These are phyloP conservation scores for Rhizophora mangle DNA, from an alignment of 345 rosid genomes.

Conservation along the genomic window DNA sequence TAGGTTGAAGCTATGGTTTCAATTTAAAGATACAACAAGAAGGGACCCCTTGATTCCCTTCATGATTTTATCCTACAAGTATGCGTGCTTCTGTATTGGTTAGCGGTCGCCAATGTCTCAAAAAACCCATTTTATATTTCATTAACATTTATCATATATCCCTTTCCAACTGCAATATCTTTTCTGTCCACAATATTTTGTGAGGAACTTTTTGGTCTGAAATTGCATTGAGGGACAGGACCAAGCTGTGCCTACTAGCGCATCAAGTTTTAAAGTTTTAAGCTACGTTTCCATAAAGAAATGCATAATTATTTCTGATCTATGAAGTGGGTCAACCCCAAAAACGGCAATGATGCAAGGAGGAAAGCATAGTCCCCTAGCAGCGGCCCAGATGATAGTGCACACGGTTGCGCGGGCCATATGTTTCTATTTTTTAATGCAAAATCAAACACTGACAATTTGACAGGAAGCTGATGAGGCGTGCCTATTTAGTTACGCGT, in stretches of 20 bases:
- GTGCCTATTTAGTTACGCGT: not conserved
- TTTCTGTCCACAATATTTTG: slow-evolving; percentile 22
- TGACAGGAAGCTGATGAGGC: slow-evolving; percentile 3
- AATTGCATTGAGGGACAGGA: not conserved
- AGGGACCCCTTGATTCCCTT: slow-evolving; percentile 36
- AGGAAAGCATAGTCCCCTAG: slow-evolving; percentile 3
- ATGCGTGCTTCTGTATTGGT: slow-evolving; percentile 33
- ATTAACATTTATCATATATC: slow-evolving; percentile 1
- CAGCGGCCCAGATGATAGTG: not conserved
- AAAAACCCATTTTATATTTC: slow-evolving; percentile 11
- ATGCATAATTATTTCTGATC: not conserved
- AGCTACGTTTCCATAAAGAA: not conserved
- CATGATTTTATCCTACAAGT: slow-evolving; percentile 23
- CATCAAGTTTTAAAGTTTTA: not conserved
- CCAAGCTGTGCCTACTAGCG: slow-evolving; percentile 20
- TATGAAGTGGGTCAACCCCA: slow-evolving; percentile 9
- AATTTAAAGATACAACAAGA: slow-evolving; percentile 46
- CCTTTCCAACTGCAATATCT: slow-evolving; percentile 41
- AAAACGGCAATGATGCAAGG: slow-evolving; percentile 18
- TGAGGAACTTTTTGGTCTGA: slow-evolving; percentile 1
- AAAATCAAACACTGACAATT: too few species aligned
- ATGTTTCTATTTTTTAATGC: not conserved
- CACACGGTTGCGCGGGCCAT: slow-evolving; percentile 4
- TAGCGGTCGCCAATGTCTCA: slow-evolving; percentile 25
- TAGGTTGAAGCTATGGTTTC: slow-evolving; percentile 53